Base-by-base conservation (phyloP, 108 stramenopile genomes). In the Epipyxis sp. region DNA sequence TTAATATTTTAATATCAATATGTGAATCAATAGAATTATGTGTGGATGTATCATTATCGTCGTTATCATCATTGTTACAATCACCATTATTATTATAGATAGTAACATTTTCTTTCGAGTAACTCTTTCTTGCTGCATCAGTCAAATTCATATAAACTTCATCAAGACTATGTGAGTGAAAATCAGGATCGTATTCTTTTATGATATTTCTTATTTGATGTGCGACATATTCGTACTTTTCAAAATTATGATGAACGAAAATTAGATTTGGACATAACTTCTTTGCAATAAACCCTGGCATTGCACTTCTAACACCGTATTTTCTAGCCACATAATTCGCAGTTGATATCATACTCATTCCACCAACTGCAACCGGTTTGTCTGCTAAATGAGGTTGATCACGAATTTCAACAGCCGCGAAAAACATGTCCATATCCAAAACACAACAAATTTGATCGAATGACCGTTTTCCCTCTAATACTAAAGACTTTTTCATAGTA, bases 221-320 rank as follows among this genome's bases (percentile, higher is more conserved):
- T 2, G 95, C 90, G 58, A 94, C 95, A 68, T 77, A 40, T 35
- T 68, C 72, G 82, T 95, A 97, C 50, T 94, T 84, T 13, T 84
- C 81, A 82, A 91, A 94, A 76, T 93, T 91, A 37, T 77, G 74
- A 32, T 80, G 84, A n/a, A 97, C 87, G 80, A 92, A 82, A 32
- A 83, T 76, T 32, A 86, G 77, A 29, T 82, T 46, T 1, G 86
- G 81, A 40, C 81, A 79, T 10, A 94, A 79, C 69, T 89, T 89
- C 77, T 91, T 86, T 1, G 91, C 98, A 44, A 99, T 92, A 76
- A 93, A 97, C 25, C 95, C 95, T 0, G 96, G 94, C 98, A 99
- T 97, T 25, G 96, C 98, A n/a, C 90, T 88, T 0, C 98, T 88
- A 29, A 99, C 98, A 37, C 96, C 96, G 78, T 90, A 96, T 44